phyloP scores from a whole-genome alignment of 2,329 filamentous ascomycete species.

The Juglanconis juglandina region DNA sequence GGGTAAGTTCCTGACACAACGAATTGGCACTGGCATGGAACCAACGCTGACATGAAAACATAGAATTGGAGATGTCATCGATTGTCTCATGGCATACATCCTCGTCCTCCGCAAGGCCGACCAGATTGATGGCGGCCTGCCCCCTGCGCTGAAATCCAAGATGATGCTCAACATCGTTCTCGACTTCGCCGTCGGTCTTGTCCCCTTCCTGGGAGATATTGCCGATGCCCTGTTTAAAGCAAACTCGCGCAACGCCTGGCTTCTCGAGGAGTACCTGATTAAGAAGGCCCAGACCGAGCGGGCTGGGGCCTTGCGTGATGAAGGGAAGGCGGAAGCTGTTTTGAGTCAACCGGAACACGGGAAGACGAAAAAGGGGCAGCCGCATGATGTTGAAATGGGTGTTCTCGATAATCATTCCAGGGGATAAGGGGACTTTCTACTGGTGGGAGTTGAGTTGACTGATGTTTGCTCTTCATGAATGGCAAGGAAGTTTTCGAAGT shows the following conservation, averaged over 20 bases:
- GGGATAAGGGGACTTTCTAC: not conserved
- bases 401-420: not conserved
- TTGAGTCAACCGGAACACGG: not conserved
- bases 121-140: constrained; percentile 74
- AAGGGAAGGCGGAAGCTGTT: not conserved
- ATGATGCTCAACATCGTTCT: constrained; percentile 80
- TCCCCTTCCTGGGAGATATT: constrained; percentile 74
- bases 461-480: no score
- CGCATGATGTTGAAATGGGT: constrained; percentile 15
- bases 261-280: constrained; percentile 66
- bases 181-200: constrained; percentile 70
- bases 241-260: constrained; percentile 72
- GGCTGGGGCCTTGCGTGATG: constrained; percentile 7
- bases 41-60: constrained; percentile 20
- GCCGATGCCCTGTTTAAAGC: constrained; percentile 69
- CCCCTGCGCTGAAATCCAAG: constrained; percentile 52
- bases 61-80: constrained; percentile 71
- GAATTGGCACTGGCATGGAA: constrained; percentile 15
- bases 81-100: constrained; percentile 70
- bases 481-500: no score
- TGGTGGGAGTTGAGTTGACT: no score
- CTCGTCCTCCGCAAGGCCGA: constrained; percentile 66
- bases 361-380: not conserved
- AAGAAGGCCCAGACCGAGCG: constrained; percentile 59
- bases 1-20: constrained; percentile 55